Conservation (phyloP, 306 rosid genomes). For the Sicyos baderoa region DNA sequence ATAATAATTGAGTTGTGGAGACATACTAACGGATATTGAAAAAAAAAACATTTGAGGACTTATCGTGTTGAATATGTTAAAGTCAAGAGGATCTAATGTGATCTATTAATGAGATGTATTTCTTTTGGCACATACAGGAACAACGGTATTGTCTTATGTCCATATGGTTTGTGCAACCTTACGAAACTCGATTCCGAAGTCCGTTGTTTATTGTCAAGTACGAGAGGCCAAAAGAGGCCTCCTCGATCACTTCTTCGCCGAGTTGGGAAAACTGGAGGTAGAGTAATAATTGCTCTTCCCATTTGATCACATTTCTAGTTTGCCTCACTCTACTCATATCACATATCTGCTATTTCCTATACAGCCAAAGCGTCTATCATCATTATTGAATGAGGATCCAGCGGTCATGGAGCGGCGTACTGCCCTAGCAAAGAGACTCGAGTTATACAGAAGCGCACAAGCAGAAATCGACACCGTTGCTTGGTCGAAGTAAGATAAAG, state of each 20-base stretch:
- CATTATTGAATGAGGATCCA: conserved; percentile 86
- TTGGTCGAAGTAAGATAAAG: conserved; percentile 65
- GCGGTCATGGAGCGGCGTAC: conserved; percentile 78
- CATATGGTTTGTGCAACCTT: conserved; percentile 68
- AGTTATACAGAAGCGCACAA: conserved; percentile 82
- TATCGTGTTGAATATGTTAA: neutral
- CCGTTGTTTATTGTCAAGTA: too few species aligned
- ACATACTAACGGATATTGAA: too few species aligned
- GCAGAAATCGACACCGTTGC: conserved; percentile 79
- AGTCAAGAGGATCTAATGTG: neutral
- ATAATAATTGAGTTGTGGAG: too few species aligned
- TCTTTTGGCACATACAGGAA: conserved; percentile 38
- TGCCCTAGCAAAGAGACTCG: conserved; percentile 72
- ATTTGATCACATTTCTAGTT: neutral
- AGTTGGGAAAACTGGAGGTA: conserved; percentile 78
- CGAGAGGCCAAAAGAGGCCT: conserved; percentile 83
- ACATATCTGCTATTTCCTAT: neutral
- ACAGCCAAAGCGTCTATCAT: conserved; percentile 64
- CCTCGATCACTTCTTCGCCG: conserved; percentile 72
- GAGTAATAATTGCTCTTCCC: neutral
- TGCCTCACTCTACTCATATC: neutral
- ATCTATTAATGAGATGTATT: neutral
- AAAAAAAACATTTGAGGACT: too few species aligned
- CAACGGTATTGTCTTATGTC: conserved; percentile 70
- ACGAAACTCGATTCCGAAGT: conserved; percentile 79